Conservation (phyloP, 2,329 filamentous ascomycete genomes). For the Harringtonia aguacate region DNA sequence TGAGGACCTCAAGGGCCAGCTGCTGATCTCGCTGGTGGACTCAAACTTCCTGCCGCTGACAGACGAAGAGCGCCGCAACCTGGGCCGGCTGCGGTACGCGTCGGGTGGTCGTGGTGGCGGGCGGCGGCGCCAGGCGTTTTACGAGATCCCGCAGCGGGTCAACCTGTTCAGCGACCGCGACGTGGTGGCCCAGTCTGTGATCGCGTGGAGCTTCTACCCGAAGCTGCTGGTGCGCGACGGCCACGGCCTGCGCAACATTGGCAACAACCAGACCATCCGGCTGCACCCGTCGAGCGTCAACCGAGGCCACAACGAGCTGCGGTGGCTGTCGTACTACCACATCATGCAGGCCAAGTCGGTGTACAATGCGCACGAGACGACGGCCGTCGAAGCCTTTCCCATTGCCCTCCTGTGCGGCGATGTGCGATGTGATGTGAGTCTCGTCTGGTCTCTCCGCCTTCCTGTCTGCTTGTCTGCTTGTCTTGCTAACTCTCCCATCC, state of each 20-base stretch:
- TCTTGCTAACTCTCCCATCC: constrained; percentile 37
- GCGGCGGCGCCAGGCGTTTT: constrained; percentile 59
- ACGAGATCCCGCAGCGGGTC: constrained; percentile 66
- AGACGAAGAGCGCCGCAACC: constrained; percentile 55
- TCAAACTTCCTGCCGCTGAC: constrained; percentile 72
- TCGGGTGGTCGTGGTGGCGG: constrained; percentile 41
- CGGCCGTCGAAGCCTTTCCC: constrained; percentile 68
- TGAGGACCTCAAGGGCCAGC: constrained; percentile 88
- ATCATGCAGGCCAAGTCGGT: constrained; percentile 90
- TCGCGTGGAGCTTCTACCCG: constrained; percentile 92
- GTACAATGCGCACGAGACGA: constrained; percentile 86
- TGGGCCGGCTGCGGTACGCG: constrained; percentile 59
- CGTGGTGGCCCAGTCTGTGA: constrained; percentile 64
- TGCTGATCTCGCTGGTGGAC: constrained; percentile 75
- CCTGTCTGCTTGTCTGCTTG: not conserved
- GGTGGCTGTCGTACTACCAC: constrained; percentile 90
- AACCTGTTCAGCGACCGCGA: constrained; percentile 75
- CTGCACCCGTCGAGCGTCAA: constrained; percentile 87
- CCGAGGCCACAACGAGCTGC: constrained; percentile 54
- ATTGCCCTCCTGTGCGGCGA: constrained; percentile 81
- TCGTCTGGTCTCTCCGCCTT: not conserved
- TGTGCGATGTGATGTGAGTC: constrained; percentile 66
- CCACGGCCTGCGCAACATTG: constrained; percentile 81
- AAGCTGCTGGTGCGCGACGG: constrained; percentile 69
- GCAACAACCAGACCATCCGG: constrained; percentile 84